Evolutionary conservation across 768 basidiomycete species (phyloP).

Genomic region (Boletus subparvulus): DNA sequence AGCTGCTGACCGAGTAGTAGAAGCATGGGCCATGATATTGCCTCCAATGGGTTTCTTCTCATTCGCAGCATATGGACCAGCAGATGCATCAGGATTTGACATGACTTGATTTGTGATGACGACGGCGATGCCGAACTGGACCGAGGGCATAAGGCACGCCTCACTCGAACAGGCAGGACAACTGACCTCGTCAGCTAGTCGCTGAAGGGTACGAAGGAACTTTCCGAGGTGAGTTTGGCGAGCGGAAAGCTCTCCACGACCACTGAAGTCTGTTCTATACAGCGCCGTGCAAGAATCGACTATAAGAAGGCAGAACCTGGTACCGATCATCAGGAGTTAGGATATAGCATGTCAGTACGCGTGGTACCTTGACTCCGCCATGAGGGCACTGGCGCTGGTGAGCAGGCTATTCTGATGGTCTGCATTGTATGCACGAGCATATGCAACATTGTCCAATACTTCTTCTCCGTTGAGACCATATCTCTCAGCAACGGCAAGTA

Average conservation of each 20-base stretch:
- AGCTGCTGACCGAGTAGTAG: conserved; percentile 78
- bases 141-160: conserved; percentile 7
- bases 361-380: conserved; percentile 92
- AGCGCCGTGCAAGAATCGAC: conserved; percentile 96
- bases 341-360: conserved; percentile 20
- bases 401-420: conserved; percentile 93
- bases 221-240: conserved; percentile 95
- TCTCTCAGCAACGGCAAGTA: conserved; percentile 92
- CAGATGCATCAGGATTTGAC: conserved; percentile 95
- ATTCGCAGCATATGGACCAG: conserved; percentile 83
- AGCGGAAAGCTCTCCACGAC: conserved; percentile 92
- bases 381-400: conserved; percentile 92
- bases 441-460: conserved; percentile 97
- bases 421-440: conserved; percentile 97
- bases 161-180: conserved; percentile 1
- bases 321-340: conserved; percentile 7
- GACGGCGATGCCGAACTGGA: conserved; percentile 94
- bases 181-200: conserved; percentile 92
- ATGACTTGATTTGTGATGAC: conserved; percentile 99
- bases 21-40: conserved; percentile 99
- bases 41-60: conserved; percentile 99
- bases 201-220: conserved; percentile 88
- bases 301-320: conserved; percentile 91
- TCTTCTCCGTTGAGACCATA: conserved; percentile 98
- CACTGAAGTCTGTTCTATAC: conserved; percentile 94